phyloP scores from a whole-genome alignment of 495 filamentous ascomycete genomes.

The Monascus purpureus region DNA sequence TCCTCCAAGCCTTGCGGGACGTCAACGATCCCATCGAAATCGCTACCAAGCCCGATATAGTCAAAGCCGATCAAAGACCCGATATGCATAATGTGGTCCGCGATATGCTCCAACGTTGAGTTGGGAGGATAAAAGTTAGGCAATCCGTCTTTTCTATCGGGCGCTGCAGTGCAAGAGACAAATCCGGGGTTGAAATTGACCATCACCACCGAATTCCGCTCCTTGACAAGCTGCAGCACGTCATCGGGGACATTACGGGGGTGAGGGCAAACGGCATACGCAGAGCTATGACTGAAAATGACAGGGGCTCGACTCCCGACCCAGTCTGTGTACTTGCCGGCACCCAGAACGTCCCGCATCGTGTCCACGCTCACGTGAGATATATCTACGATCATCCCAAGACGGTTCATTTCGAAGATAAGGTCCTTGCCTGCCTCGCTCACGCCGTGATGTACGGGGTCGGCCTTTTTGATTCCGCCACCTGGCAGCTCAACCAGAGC shows the following conservation, averaged over 20 bases:
- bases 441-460: slow-evolving; percentile 45
- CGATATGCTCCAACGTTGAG: slow-evolving; percentile 67
- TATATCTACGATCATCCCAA: slow-evolving; percentile 38
- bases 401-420: slow-evolving; percentile 42
- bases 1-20: slow-evolving; percentile 46
- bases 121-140: slow-evolving; percentile 41
- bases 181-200: slow-evolving; percentile 60
- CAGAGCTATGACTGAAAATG: slow-evolving; percentile 44
- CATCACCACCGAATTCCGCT: slow-evolving; percentile 45
- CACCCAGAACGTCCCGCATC: slow-evolving; percentile 41
- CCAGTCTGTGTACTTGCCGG: slow-evolving; percentile 27
- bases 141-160: slow-evolving; percentile 28
- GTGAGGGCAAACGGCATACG: slow-evolving; percentile 38
- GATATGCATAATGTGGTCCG: slow-evolving; percentile 46
- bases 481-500: slow-evolving; percentile 43
- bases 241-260: slow-evolving; percentile 48
- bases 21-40: slow-evolving; percentile 45
- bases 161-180: slow-evolving; percentile 38
- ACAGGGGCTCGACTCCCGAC: slow-evolving; percentile 34
- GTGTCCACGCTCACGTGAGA: slow-evolving; percentile 40
- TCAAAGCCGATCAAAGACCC: slow-evolving; percentile 42
- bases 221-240: slow-evolving; percentile 37
- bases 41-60: slow-evolving; percentile 48
- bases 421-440: slow-evolving; percentile 53
- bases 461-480: slow-evolving; percentile 29